Evolutionary conservation across 345 rosid genomes (phyloP).

Genomic region (Salix purpurea): DNA sequence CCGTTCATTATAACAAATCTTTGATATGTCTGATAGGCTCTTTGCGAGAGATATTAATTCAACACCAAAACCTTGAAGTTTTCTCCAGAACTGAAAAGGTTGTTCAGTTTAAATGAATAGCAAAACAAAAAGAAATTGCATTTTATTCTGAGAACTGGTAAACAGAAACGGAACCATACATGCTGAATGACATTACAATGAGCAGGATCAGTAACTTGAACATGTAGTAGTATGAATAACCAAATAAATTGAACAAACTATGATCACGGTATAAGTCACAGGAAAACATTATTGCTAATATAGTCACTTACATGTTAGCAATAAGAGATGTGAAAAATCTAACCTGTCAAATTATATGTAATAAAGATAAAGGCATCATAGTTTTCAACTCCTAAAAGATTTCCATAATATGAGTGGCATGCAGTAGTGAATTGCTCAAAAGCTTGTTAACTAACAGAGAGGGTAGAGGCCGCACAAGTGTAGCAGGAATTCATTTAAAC

Average conservation of each 20-base stretch:
- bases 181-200: neutral
- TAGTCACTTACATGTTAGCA: neutral
- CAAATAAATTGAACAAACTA: neutral
- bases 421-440: neutral
- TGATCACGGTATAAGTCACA: neutral
- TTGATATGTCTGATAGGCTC: slow-evolving; percentile 60
- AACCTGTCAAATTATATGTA: neutral
- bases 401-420: neutral
- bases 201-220: neutral
- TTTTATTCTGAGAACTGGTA: neutral
- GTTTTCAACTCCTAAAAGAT: neutral
- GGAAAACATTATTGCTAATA: neutral
- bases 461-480: neutral
- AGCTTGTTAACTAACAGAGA: neutral
- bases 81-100: slow-evolving; percentile 23
- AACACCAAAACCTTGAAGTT: slow-evolving; percentile 57
- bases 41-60: slow-evolving; percentile 67
- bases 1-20: slow-evolving; percentile 43
- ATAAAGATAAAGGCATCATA: neutral
- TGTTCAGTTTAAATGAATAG: neutral
- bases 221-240: neutral
- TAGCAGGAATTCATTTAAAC: neutral
- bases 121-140: neutral
- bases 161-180: neutral
- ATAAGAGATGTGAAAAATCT: neutral